These are phyloP conservation scores for Aspergillus jensenii DNA, from an alignment of 2,329 filamentous ascomycete species.

Conservation along the genomic window DNA sequence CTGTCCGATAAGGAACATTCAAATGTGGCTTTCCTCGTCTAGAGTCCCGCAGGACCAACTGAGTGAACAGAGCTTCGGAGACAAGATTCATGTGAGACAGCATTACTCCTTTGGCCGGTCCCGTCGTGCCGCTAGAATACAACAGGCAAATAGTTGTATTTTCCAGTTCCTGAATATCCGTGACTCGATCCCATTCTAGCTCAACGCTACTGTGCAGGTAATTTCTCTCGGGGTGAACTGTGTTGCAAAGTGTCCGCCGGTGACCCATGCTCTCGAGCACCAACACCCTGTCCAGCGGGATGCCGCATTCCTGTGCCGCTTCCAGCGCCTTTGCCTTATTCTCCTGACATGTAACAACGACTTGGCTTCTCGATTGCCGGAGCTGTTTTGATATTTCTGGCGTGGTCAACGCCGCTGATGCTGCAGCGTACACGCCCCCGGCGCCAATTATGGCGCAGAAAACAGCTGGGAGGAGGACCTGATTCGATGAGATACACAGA, in stretches of 20 bases:
- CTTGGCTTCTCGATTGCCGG: constrained; percentile 4
- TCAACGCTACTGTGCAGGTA: constrained; percentile 24
- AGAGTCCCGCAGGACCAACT: constrained; percentile 15
- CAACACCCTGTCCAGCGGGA: constrained; percentile 51
- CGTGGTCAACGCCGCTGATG: constrained; percentile 50
- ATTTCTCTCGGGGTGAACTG: constrained; percentile 2
- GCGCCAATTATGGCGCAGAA: constrained; percentile 60
- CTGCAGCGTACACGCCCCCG: constrained; percentile 59
- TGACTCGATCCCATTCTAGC: constrained; percentile 56
- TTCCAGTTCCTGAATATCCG: constrained; percentile 49
- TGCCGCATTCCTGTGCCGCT: constrained; percentile 51
- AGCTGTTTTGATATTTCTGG: constrained; percentile 11
- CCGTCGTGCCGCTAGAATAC: constrained; percentile 51
- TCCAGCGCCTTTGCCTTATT: constrained; percentile 46
- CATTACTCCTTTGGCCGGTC: constrained; percentile 48
- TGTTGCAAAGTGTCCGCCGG: constrained; percentile 30
- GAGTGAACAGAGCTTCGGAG: constrained; percentile 32
- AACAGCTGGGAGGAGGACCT: constrained; percentile 54
- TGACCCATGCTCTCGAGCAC: constrained; percentile 48
- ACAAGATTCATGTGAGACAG: constrained; percentile 47
- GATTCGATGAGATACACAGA: constrained; percentile 57
- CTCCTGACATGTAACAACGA: constrained; percentile 13
- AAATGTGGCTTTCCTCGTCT: constrained; percentile 30
- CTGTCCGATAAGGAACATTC: constrained; percentile 33
- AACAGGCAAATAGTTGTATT: constrained; percentile 47